Conservation (phyloP, 2,329 filamentous ascomycete genomes). For the Colletotrichum kahawae region DNA sequence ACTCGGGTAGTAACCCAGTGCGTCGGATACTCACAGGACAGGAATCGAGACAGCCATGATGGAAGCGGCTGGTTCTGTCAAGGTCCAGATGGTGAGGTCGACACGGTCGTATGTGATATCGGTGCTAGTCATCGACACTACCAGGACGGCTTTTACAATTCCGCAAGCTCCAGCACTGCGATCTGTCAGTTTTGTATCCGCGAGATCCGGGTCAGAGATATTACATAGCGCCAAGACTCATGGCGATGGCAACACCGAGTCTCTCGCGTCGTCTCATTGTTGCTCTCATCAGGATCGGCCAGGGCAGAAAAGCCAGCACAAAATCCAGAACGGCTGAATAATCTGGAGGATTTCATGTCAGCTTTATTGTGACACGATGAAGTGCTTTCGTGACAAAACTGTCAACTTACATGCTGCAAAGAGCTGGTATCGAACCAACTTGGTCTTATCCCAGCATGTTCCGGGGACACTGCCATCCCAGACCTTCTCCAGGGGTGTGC, state of each 20-base stretch:
- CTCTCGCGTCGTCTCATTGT: slow-evolving; percentile 35
- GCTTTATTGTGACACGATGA: neutral
- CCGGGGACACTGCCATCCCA: slow-evolving; percentile 29
- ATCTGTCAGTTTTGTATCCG: neutral
- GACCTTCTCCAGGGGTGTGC: slow-evolving; percentile 31
- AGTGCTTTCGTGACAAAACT: neutral
- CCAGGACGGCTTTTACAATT: slow-evolving; percentile 38
- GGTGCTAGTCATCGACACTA: slow-evolving; percentile 33
- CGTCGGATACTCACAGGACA: slow-evolving; percentile 30
- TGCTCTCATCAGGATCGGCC: slow-evolving; percentile 38
- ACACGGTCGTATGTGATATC: slow-evolving; percentile 39
- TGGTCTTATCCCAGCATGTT: slow-evolving; percentile 32
- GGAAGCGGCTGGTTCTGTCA: slow-evolving; percentile 37
- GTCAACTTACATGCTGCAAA: slow-evolving; percentile 34
- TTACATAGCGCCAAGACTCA: slow-evolving; percentile 40
- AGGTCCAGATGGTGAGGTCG: slow-evolving; percentile 39
- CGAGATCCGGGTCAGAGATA: neutral
- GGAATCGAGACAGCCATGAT: slow-evolving; percentile 41
- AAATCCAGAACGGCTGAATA: slow-evolving; percentile 39
- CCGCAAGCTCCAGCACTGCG: slow-evolving; percentile 34
- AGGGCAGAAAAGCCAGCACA: slow-evolving; percentile 36
- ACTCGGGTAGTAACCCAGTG: neutral
- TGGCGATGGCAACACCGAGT: slow-evolving; percentile 38
- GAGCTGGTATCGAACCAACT: slow-evolving; percentile 31
- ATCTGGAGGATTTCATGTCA: slow-evolving; percentile 24